A percentile compares a stretch with the other conserved stretches of the same genome.
These are phyloP conservation scores for Mycena galopus DNA, from an alignment of 768 basidiomycete genomes.

Conservation along the genomic window DNA sequence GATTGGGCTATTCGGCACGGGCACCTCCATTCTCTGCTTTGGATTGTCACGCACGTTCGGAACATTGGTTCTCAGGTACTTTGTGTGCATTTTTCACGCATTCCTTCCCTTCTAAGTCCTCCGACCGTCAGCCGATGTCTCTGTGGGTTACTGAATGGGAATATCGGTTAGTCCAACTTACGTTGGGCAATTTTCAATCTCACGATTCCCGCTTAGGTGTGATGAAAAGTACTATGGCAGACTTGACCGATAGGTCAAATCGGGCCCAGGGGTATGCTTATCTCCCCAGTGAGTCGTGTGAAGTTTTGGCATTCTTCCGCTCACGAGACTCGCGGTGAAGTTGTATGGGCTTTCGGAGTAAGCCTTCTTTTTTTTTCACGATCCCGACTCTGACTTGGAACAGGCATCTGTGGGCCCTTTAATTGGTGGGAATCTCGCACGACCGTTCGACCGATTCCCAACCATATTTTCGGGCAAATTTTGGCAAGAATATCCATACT, in stretches of 20 bases:
- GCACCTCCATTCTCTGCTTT: constrained; percentile 68
- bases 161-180: constrained; percentile 58
- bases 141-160: constrained; percentile 77
- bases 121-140: constrained; percentile 69
- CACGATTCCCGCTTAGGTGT: constrained; percentile 57
- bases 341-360: constrained; percentile 59
- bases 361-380: constrained; percentile 47
- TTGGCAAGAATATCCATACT: constrained; percentile 79
- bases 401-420: constrained; percentile 60
- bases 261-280: constrained; percentile 54
- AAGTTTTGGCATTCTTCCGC: constrained; percentile 15
- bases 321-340: constrained; percentile 47
- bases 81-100: not conserved
- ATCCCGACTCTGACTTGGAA: constrained; percentile 50
- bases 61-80: constrained; percentile 68
- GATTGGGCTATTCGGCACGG: constrained; percentile 64
- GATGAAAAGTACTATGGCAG: constrained; percentile 80
- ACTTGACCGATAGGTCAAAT: constrained; percentile 74
- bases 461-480: constrained; percentile 65
- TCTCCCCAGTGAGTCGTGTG: constrained; percentile 28
- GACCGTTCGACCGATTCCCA: constrained; percentile 78
- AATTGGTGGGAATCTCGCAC: constrained; percentile 75
- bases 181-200: not conserved
- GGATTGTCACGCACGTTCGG: constrained; percentile 71
- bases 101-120: constrained; percentile 4